Evolutionary conservation across 169 alveolate genomes (phyloP), one percentile per base, ranked within the genome.

Genomic region (Neospora caninum): DNA sequence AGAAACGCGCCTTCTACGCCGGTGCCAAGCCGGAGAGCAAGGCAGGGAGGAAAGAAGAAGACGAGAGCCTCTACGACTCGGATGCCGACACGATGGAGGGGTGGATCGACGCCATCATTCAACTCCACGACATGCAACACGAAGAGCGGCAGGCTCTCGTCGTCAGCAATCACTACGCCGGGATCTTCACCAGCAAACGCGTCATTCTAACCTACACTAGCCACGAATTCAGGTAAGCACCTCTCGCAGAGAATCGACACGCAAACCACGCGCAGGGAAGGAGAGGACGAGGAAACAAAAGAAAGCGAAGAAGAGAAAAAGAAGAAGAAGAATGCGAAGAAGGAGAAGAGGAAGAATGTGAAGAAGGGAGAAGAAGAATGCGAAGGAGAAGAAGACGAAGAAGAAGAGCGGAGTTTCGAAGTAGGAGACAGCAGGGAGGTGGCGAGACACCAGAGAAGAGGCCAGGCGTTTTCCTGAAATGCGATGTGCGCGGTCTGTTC

Each of bases 151-250:
- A 92, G 73, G 88, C 92, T 0, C 89, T 87, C 0, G 92, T 92
- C 78, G 70, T 49, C 67, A 58, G 78, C 27, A 92, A 92, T 42
- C 94, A 92, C 41, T 92, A 69, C 87, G 39, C 92, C 18, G 94
- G 88, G 22, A 10, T 92, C 87, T 88, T 92, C 87, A 22, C 88
- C 34, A 34, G 39, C 70, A 34, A 82, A 22, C 53, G 92, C n/a
- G 92, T 42, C 25, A 53, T 83, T 18, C 42, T 92, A 7, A 92
- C 94, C 43, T 16, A 38, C 73, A 45, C 38, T 29, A 54, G 88
- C 36, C 45, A 67, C 34, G 87, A 38, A 64, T 92, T 92, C 87
- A 22, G 73, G 94, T 92, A 53, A 34, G 94, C 0, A 54, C 20
- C 22, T 2, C 58, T 7, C 58, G 13, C 22, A 49, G 58, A 49